Base-by-base conservation (phyloP, 2,329 filamentous ascomycete genomes). In the Westerdykella sp. region DNA sequence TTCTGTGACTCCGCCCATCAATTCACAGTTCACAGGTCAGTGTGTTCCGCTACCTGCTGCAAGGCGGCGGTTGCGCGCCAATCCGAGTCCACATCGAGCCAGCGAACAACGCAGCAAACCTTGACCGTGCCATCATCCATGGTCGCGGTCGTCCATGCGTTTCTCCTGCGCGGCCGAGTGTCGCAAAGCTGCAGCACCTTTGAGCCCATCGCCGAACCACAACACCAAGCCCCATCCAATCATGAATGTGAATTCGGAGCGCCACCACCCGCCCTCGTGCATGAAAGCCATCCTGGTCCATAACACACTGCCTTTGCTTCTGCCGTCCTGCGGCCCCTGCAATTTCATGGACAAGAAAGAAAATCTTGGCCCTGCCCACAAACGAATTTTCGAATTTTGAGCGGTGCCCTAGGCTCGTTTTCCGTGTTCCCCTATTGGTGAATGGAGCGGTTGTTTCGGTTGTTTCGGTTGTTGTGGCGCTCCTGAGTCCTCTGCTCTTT, bases 261-360 rank as follows among this genome's bases (percentile, higher is more conserved):
- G 58, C 57, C 56, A 52, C 51, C 47, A 58, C 49, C 63, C 59
- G 60, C 9, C 59, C 47, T 44, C 52, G 46, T 61, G 60, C 63
- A 65, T 62, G 51, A 62, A 58, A 52, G 14, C 34, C 31, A 25
- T 32, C 39, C 42, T 37, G 36, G 45, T 53, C 47, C 48, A 10
- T 28, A 12, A 18, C 7, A 51, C 46, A 32, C 43, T 50, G 55
- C 45, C 44, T 46, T 57, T 47, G 51, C 52, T 55, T 56, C 52
- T 59, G 48, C 55, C 54, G 54, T 60, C 53, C 49, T 53, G 45
- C 52, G 47, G 50, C 47, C 54, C 56, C 52, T 63, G 54, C 46
- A 60, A 57, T 61, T 46, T 61, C 53, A n/a, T 61, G 55, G 53
- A 9, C 4, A 28, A 28, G 4, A 10, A 9, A 4, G 42, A 38